Conservation (phyloP, 2,329 filamentous ascomycete genomes). For the Lachnellula subtilissima region DNA sequence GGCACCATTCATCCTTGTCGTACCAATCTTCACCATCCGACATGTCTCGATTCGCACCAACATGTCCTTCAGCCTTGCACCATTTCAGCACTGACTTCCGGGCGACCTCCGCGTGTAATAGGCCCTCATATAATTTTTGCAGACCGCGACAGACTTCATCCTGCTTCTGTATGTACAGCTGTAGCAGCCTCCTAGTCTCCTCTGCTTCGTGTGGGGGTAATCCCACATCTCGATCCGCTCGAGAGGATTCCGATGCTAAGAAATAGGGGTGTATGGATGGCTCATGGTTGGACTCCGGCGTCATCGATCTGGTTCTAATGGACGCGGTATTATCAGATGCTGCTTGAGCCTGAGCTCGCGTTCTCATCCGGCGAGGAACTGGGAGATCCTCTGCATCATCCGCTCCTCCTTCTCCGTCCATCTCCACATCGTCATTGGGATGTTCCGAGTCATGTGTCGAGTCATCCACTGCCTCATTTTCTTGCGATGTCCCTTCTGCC, state of each 20-base stretch:
- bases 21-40: conserved; percentile 90
- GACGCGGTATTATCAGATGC: conserved; percentile 32
- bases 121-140: conserved; percentile 61
- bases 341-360: conserved; percentile 47
- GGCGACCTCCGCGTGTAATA: conserved; percentile 68
- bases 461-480: conserved; percentile 5
- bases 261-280: conserved; percentile 72
- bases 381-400: conserved; percentile 40
- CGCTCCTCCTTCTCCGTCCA: conserved; percentile 12
- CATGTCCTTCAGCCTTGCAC: conserved; percentile 74
- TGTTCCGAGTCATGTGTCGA: not conserved
- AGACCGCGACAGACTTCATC: conserved; percentile 74
- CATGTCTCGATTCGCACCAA: conserved; percentile 61
- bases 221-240: conserved; percentile 65
- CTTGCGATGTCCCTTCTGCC: not conserved
- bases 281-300: conserved; percentile 43
- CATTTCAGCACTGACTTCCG: conserved; percentile 67
- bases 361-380: conserved; percentile 49
- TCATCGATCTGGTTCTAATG: conserved; percentile 31
- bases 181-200: conserved; percentile 67
- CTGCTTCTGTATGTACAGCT: conserved; percentile 79
- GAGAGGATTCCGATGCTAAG: conserved; percentile 55
- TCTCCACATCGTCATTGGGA: conserved; percentile 6
- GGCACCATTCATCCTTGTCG: conserved; percentile 72
- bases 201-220: conserved; percentile 72